These are phyloP conservation scores for Fraxinus pennsylvanica DNA, from an alignment of 257 asterid species.

Conservation along the genomic window DNA sequence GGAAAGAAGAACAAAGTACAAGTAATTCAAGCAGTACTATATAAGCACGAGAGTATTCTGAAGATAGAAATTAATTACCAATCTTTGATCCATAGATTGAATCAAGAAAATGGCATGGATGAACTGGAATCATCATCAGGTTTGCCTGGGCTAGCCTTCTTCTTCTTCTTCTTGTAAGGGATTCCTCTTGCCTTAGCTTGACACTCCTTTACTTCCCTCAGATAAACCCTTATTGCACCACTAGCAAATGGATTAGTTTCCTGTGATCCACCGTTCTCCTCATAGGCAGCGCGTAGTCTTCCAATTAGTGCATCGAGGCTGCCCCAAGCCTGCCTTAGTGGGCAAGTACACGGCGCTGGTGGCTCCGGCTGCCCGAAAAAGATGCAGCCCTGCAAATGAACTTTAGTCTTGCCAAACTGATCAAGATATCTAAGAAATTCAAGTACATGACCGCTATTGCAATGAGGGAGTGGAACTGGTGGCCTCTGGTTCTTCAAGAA, in stretches of 20 bases:
- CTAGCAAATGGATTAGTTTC: slow-evolving; percentile 75
- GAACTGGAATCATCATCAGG: slow-evolving; percentile 47
- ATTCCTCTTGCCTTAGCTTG: slow-evolving; percentile 73
- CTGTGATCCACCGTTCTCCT: slow-evolving; percentile 76
- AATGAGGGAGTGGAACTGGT: slow-evolving; percentile 49
- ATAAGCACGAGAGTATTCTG: not conserved
- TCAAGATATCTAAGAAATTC: slow-evolving; percentile 65
- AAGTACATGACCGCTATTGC: slow-evolving; percentile 65
- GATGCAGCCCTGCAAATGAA: slow-evolving; percentile 70
- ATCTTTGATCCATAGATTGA: slow-evolving; percentile 1
- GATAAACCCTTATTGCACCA: slow-evolving; percentile 61
- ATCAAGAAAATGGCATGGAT: slow-evolving; percentile 54
- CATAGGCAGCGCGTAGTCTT: slow-evolving; percentile 77
- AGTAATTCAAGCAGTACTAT: not conserved
- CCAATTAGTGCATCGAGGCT: slow-evolving; percentile 79
- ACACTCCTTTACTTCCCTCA: slow-evolving; percentile 74
- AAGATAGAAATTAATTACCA: slow-evolving; percentile 26
- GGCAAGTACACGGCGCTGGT: slow-evolving; percentile 77
- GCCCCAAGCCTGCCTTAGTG: slow-evolving; percentile 81
- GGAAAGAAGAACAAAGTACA: not conserved
- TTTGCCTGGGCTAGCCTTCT: slow-evolving; percentile 31
- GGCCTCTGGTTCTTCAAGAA: slow-evolving; percentile 66
- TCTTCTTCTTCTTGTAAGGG: slow-evolving; percentile 77
- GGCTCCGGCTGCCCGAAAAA: slow-evolving; percentile 82
- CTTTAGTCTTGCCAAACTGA: slow-evolving; percentile 83